Base-by-base conservation (phyloP, 495 filamentous ascomycete genomes). In the Rostrohypoxylon terebratum region DNA sequence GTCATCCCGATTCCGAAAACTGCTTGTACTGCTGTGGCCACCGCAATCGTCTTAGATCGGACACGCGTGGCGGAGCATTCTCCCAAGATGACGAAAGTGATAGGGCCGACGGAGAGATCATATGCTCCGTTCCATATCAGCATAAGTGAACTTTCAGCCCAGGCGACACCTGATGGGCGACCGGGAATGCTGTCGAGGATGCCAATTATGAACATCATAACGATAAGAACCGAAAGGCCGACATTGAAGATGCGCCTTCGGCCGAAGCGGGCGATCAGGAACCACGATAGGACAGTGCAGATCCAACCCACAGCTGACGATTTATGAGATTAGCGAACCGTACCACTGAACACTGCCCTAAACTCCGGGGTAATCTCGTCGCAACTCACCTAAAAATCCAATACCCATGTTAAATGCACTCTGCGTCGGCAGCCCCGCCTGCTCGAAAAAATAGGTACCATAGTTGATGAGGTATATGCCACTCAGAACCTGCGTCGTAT, bases 391-490 rank as follows among this genome's bases (percentile, higher is more conserved):
- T 18, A 83, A 51, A 50, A 82, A 84, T 11, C 83, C 82, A 28
- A 87, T 81, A 2, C 83, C 84, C 79, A 87, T 85, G 63, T 85
- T 72, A 55, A 87, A 88, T 5, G 86, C 82, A 4, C 81, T 68
- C 7, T 81, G 71, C 0, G 83, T 82, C 0, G 83, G 75, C 33
- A 91, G 74, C 1, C 90, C 90, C 4, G 89, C 89, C 50, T 87
- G 84, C 58, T 85, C 81, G 77, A 90, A 91, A 79, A 92, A 90
- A 50, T 89, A 90, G 0, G 88, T 90, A 0, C 85, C 85, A 59
- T 88, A 90, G 31, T 86, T 85, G 62, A 86, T 86, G 31, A 90
- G 75, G 21, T 83, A 85, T 47, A 83, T 82, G 0, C 86, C 86
- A 31, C 83, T 83, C 7, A 85, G 61, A 42, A 82, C 84, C 63